A percentile compares a stretch with the other conserved stretches of the same genome.
Conservation (phyloP, 805 yeast species). For the Candida mattraensis region DNA sequence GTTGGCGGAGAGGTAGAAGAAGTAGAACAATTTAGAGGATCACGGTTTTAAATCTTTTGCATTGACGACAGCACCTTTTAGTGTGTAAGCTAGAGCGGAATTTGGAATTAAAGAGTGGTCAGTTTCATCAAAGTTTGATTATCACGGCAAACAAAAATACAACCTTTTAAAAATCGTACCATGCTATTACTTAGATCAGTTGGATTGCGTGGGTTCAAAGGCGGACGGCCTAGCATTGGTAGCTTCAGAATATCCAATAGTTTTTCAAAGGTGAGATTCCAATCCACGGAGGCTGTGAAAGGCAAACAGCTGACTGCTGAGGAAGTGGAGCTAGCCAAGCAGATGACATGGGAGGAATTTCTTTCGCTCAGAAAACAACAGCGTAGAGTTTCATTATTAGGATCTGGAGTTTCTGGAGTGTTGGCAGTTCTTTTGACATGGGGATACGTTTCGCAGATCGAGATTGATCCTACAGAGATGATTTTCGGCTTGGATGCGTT, state of each 20-base stretch:
- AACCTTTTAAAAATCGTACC: too few relatives aligned
- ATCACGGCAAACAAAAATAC: too few relatives aligned
- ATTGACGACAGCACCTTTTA: too few relatives aligned
- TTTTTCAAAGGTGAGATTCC: slow-evolving; percentile 2
- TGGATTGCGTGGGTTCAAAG: too few relatives aligned
- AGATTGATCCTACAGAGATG: slow-evolving; percentile 86
- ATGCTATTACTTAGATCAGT: too few relatives aligned
- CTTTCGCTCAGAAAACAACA: slow-evolving; percentile 73
- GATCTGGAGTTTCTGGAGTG: slow-evolving; percentile 69
- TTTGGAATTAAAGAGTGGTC: too few relatives aligned
- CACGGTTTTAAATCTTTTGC: too few relatives aligned
- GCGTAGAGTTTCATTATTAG: slow-evolving; percentile 63
- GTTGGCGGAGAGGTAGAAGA: too few relatives aligned
- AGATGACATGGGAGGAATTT: slow-evolving; percentile 76
- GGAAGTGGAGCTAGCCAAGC: slow-evolving; percentile 25
- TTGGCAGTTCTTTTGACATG: slow-evolving; percentile 68
- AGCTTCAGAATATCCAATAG: background rate
- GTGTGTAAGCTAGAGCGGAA: too few relatives aligned
- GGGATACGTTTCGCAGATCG: slow-evolving; percentile 74
- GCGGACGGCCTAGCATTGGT: too few relatives aligned
- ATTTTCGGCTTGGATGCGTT: slow-evolving; percentile 90
- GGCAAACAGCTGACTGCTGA: slow-evolving; percentile 19
- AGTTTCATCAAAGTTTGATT: too few relatives aligned
- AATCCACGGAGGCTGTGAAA: slow-evolving; percentile 4
- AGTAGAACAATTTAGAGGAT: too few relatives aligned